phyloP scores from a whole-genome alignment of 1,284 basidiomycete species.

The Taiwanofungus camphoratus region DNA sequence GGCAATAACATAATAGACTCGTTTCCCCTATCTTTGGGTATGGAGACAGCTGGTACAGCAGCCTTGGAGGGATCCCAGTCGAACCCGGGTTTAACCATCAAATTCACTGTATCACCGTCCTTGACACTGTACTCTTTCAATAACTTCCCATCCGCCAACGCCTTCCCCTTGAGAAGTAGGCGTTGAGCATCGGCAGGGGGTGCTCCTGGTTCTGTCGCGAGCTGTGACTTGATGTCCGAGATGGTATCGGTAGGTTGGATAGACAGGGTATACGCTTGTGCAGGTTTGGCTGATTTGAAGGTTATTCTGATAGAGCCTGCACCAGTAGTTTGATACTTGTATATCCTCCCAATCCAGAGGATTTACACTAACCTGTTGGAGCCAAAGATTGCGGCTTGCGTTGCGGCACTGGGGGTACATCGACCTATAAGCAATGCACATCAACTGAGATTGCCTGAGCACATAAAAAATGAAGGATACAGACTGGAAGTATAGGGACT shows the following conservation, averaged over 20 bases:
- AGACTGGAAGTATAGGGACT: constrained; percentile 66
- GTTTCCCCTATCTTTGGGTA: constrained; percentile 15
- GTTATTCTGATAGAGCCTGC: constrained; percentile 61
- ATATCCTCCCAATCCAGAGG: not conserved
- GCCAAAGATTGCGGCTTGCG: constrained; percentile 33
- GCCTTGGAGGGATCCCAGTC: constrained; percentile 54
- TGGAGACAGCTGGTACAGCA: constrained; percentile 17
- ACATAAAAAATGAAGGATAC: not conserved
- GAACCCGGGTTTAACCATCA: constrained; percentile 77
- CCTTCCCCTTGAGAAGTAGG: constrained; percentile 88
- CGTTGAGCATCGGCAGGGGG: constrained; percentile 76
- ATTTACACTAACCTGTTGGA: constrained; percentile 30
- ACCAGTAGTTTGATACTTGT: not conserved
- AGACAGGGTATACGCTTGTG: constrained; percentile 66
- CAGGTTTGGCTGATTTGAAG: constrained; percentile 87
- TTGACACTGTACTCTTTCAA: constrained; percentile 83
- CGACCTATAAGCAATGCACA: constrained; percentile 35
- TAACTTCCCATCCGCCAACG: constrained; percentile 79
- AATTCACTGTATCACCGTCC: constrained; percentile 73
- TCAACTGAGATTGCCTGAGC: not conserved
- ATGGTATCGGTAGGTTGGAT: constrained; percentile 77
- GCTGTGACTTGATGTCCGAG: constrained; percentile 67
- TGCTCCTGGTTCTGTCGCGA: constrained; percentile 56
- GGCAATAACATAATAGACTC: constrained; percentile 21
- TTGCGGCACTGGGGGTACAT: constrained; percentile 46